Conservation (phyloP, 805 yeast species). For the Candida vartiovaarae region DNA sequence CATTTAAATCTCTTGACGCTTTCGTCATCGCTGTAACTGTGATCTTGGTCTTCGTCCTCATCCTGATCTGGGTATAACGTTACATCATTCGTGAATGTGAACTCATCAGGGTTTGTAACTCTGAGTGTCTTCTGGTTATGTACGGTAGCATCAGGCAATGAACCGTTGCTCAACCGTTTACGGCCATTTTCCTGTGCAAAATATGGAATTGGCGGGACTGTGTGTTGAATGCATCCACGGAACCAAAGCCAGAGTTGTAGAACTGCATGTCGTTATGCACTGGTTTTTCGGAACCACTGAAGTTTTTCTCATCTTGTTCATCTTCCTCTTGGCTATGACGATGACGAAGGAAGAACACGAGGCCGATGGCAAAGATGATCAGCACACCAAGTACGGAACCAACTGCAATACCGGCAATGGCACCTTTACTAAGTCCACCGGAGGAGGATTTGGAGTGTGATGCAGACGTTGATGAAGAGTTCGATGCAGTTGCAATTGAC, state of each 20-base stretch:
- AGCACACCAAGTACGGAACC: conserved; percentile 43
- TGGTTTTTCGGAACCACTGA: conserved; percentile 7
- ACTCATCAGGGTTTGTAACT: conserved; percentile 40
- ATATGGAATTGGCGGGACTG: conserved; percentile 13
- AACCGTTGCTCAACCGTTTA: conserved; percentile 46
- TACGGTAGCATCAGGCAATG: conserved; percentile 44
- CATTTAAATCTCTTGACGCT: conserved; percentile 5
- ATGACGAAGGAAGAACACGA: conserved; percentile 13
- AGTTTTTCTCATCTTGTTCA: conserved; percentile 2
- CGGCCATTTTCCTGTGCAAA: conserved; percentile 31
- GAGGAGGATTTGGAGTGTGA: neutral
- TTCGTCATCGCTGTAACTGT: conserved; percentile 10
- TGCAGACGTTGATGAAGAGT: conserved; percentile 7
- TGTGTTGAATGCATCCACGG: conserved; percentile 7
- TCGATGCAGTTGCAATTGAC: conserved; percentile 6
- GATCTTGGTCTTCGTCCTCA: conserved; percentile 3
- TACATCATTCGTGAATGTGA: conserved; percentile 13
- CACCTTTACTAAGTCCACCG: conserved; percentile 31
- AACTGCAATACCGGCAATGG: conserved; percentile 56
- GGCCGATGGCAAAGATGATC: conserved; percentile 25
- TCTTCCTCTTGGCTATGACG: conserved; percentile 12
- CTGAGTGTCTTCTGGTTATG: conserved; percentile 35
- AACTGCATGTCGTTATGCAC: conserved; percentile 9
- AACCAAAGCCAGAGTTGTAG: conserved; percentile 6
- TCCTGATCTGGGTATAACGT: conserved; percentile 6